Percentiles rank a stretch among this genome's conserved stretches.
Conservation (phyloP, 768 basidiomycete species). For the Leccinellum rugosiceps region DNA sequence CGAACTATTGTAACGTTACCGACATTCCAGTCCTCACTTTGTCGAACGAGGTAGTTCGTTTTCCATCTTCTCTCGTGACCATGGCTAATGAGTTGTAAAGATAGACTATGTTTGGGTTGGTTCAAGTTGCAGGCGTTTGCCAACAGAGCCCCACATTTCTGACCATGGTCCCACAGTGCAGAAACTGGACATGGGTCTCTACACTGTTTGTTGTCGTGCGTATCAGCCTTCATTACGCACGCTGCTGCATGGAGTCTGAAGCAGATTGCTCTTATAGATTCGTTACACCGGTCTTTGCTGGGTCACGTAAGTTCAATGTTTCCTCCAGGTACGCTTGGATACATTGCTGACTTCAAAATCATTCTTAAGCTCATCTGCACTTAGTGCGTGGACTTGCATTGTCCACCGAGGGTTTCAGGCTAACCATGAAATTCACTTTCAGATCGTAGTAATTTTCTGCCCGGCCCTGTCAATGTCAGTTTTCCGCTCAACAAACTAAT, state of each 20-base stretch:
- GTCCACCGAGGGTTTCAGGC: not conserved
- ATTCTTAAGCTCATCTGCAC: not conserved
- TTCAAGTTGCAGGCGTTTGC: not conserved
- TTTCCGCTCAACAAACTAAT: not conserved
- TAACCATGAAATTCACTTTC: not conserved
- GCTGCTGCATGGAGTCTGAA: not conserved
- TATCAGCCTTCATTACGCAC: not conserved
- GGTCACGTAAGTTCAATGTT: conserved; percentile 3
- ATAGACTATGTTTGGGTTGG: conserved; percentile 15
- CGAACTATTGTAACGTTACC: not conserved
- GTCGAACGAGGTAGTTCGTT: conserved; percentile 10
- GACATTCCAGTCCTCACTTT: conserved; percentile 10
- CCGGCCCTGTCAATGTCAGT: conserved; percentile 7
- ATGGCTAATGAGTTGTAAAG: not conserved
- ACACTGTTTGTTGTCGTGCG: conserved; percentile 14
- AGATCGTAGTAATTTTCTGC: conserved; percentile 6
- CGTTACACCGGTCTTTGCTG: conserved; percentile 14
- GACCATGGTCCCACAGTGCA: not conserved
- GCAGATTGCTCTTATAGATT: not conserved
- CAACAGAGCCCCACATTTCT: not conserved
- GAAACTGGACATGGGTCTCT: conserved; percentile 14
- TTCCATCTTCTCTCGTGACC: not conserved
- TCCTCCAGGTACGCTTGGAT: too few species aligned
- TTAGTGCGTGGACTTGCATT: conserved; percentile 3
- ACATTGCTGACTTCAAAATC: not conserved